Evolutionary conservation across 2,329 filamentous ascomycete species (phyloP).

Genomic region (Colletotrichum melonis): DNA sequence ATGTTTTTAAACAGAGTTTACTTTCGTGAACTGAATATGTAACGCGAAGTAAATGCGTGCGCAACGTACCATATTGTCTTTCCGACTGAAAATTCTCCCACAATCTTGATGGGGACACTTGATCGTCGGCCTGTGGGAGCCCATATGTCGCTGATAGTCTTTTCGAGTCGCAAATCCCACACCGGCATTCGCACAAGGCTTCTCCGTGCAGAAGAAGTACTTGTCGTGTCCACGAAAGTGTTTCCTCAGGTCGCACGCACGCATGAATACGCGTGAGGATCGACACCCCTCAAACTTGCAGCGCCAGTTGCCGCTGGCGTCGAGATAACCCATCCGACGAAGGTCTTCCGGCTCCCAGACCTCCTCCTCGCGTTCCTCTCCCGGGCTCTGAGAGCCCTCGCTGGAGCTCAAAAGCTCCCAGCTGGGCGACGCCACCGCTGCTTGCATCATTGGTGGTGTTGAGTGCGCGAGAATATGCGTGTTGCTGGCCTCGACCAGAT

Average conservation of each 20-base stretch:
- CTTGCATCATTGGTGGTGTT: neutral
- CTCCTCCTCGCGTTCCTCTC: slow-evolving; percentile 12
- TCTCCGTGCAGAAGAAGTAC: slow-evolving; percentile 24
- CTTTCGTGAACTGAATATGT: neutral
- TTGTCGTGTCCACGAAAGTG: slow-evolving; percentile 24
- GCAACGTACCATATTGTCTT: slow-evolving; percentile 14
- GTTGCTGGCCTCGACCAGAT: neutral
- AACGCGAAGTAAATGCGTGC: too few relatives aligned
- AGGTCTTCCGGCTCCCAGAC: slow-evolving; percentile 19
- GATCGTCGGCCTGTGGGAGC: slow-evolving; percentile 18
- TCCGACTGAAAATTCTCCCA: slow-evolving; percentile 17
- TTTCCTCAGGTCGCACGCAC: slow-evolving; percentile 23
- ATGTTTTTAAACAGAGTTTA: neutral
- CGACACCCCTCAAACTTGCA: slow-evolving; percentile 11
- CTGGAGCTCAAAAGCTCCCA: slow-evolving; percentile 8
- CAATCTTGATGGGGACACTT: slow-evolving; percentile 17
- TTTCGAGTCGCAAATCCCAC: slow-evolving; percentile 19
- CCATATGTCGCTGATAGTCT: slow-evolving; percentile 25
- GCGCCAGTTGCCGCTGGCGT: slow-evolving; percentile 20
- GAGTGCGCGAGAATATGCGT: neutral
- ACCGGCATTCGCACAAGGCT: slow-evolving; percentile 8
- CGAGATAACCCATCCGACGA: slow-evolving; percentile 24
- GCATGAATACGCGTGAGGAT: slow-evolving; percentile 6
- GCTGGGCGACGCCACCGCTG: neutral
- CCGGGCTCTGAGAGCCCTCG: slow-evolving; percentile 1